Base-by-base conservation (phyloP, 495 filamentous ascomycete species). In the Xylaria venustula region DNA sequence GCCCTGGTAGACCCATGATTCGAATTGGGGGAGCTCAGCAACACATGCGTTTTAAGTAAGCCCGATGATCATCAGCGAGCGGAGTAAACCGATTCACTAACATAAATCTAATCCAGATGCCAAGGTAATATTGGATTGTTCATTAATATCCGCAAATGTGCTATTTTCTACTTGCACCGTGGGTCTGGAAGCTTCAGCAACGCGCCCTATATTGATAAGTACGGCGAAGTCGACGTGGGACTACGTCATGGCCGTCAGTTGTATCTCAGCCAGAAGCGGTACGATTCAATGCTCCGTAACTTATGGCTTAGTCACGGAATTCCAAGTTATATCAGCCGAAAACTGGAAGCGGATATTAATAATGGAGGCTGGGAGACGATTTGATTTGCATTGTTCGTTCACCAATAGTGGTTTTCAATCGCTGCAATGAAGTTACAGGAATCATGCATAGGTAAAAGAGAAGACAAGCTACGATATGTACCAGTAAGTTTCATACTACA, bases 291-390 rank as follows among this genome's bases (percentile, higher is more conserved):
- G 63, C 77, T 96, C 37, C 81, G 94, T 50, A 90, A 86, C 64
- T 84, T 92, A 23, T 98, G 95, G 94, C 78, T 98, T 58, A 84
- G 87, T 22, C 92, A 96, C 64, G 85, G 87, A 22, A 85, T 98
- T 32, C 92, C 91, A n/a, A 93, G 89, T 47, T 88, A 87, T 34
- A 96, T 98, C 68, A 87, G 88, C 54, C 81, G 94, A 62, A 92
- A 92, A 72, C 75, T 98, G 61, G 94, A 98, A 77, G 88, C 88
- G 11, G 94, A 98, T 68, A 90, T 96, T 44, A 98, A 98, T 69
- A 96, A 89, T 63, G 94, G 94, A 7, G 94, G 94, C 2, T 98
- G 94, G 94, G 94, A 98, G 77, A 96, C 93, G 22, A 85, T 93
- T 54, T 91, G 56, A 73, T 32, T 17, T 26, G 26, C 23, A 37